Base-by-base conservation (phyloP, 2,329 filamentous ascomycete genomes). In the Tothia fuscella region DNA sequence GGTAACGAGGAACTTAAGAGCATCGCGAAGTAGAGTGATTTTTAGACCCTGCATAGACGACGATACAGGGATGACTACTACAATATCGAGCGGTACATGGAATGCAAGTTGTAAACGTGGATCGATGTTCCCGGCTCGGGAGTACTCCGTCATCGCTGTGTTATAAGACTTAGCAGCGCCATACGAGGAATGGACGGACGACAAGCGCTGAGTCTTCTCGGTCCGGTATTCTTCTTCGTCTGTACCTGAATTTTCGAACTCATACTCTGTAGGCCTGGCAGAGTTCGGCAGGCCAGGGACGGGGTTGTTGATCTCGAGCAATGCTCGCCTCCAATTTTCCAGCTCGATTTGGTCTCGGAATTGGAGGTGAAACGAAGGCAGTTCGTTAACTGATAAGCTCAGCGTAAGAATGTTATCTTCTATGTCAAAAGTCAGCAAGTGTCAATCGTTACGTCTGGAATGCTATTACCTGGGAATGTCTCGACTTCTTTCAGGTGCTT, bases 41-140 rank as follows among this genome's bases (percentile, higher is more conserved):
- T 98, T 98, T 46, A 98, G 76, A n/a, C 91, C 91, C 61, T 96
- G 91, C 89, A 96, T 98, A 0, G 91, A 96, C 1, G 89, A 93
- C 0, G 91, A 96, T 5, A 98, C 87, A 0, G 91, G 91, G 25
- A 98, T 88, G 17, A 98, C 91, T 1, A 96, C 86, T 0, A 98
- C 89, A 22, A 98, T 79, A 56, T 98, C 91, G 41, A 96, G 76
- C 2, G 91, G 89, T 13, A 96, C 85, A 56, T 98, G 91, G 36
- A 89, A 59, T 5, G 80, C 74, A 62, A 64, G 43, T 54, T 62
- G 51, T 17, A 66, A 52, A 60, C 55, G 58, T 14, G 73, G 72
- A 30, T 64, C 63, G 17, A 53, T 47, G 29, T 53, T 50, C 16
- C 61, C 63, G 30, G 50, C 52, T 22, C 62, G 61, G 3, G 83